phyloP scores from a whole-genome alignment of 495 filamentous ascomycete genomes.

The Neurospora sp. region DNA sequence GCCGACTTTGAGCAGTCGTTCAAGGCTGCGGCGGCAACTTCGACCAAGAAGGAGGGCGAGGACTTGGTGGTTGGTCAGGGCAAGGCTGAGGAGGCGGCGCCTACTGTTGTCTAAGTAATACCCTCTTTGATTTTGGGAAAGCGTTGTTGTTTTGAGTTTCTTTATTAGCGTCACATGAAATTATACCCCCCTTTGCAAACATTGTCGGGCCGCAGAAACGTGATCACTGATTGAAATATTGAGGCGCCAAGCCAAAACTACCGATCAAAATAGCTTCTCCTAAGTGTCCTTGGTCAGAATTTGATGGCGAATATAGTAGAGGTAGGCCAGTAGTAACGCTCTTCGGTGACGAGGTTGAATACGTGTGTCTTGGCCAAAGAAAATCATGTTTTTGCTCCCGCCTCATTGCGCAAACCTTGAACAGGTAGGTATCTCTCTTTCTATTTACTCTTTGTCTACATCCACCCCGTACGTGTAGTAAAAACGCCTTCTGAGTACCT shows the following conservation, averaged over 20 bases:
- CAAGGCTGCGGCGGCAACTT: conserved; percentile 35
- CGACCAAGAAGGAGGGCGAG: conserved; percentile 13
- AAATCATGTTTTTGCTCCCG: not conserved
- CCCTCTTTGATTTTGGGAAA: not conserved
- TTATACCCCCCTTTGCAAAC: not conserved
- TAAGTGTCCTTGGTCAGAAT: not conserved
- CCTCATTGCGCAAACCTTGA: not conserved
- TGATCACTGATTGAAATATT: not conserved
- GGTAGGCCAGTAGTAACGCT: too few relatives aligned
- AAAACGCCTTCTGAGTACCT: not conserved
- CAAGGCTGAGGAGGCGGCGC: conserved; percentile 26
- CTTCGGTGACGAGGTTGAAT: too few relatives aligned
- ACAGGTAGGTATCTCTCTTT: not conserved
- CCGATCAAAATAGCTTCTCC: not conserved
- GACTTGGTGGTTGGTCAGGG: conserved; percentile 9
- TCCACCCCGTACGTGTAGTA: not conserved
- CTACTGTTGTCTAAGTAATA: conserved; percentile 23
- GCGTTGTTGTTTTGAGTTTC: not conserved
- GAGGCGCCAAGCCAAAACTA: not conserved
- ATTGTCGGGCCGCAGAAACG: not conserved
- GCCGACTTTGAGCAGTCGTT: conserved; percentile 94
- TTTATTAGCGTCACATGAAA: not conserved
- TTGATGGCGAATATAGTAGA: not conserved
- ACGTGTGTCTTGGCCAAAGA: too few relatives aligned
- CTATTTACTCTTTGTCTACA: not conserved